A percentile compares a stretch with the other conserved stretches of the same genome.
Conservation (phyloP, 768 basidiomycete genomes). For the Baorangia bicolor region DNA sequence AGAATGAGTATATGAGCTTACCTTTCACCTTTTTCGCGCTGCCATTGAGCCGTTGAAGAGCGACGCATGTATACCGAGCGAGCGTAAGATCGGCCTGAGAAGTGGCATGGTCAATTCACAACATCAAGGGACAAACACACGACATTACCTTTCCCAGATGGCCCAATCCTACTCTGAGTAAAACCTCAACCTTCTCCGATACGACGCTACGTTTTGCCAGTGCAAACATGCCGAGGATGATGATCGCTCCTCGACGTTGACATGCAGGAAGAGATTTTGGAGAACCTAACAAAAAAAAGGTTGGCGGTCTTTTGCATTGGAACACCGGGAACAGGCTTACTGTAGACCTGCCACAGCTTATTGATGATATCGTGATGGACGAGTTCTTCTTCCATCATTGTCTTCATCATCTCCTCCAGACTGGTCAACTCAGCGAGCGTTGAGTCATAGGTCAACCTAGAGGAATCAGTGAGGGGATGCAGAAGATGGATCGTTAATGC, state of each 20-base stretch:
- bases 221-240: conserved; percentile 96
- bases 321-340: conserved; percentile 44
- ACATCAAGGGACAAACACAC: not conserved
- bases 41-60: conserved; percentile 88
- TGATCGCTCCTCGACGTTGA: conserved; percentile 93
- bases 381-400: conserved; percentile 88
- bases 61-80: conserved; percentile 91
- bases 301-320: not conserved
- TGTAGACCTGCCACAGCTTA: conserved; percentile 96
- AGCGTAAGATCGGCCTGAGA: conserved; percentile 80
- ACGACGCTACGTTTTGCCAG: conserved; percentile 78
- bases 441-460: conserved; percentile 85
- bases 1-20: conserved; percentile 21
- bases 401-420: conserved; percentile 93
- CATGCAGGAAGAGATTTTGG: conserved; percentile 69
- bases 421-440: conserved; percentile 95
- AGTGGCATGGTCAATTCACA: not conserved
- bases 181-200: conserved; percentile 76
- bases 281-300: conserved; percentile 50
- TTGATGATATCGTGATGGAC: conserved; percentile 82
- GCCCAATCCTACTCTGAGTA: conserved; percentile 87
- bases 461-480: not conserved
- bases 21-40: conserved; percentile 98
- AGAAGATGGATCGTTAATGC: conserved; percentile 20
- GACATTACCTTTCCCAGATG: conserved; percentile 69